Evolutionary conservation across 345 rosid species (phyloP), one percentile per base, ranked within the genome.

Genomic region (Salix dunnii): DNA sequence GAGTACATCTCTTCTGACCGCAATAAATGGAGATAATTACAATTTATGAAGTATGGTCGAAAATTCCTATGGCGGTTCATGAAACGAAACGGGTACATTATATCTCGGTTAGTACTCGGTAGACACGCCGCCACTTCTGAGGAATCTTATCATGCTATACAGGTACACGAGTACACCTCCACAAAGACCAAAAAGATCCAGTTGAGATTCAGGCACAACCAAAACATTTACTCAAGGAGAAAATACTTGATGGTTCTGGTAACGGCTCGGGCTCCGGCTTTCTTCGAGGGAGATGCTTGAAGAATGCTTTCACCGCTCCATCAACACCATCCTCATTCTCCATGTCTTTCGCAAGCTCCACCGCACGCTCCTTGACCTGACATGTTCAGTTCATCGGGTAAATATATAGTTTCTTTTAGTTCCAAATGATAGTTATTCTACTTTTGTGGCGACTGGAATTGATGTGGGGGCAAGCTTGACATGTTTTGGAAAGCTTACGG

Each of bases 291-390:
- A 89, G 91, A 82, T 96, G 98, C 90, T 91, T 94, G 30, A 96
- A 85, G 83, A 96, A 96, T 23, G 99, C 97, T 73, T 85, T 91
- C 61, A 96, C 98, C 14, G 98, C 99, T 83, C 97, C 98, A n/a
- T 87, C 76, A 67, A 92, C 97, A 71, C 99, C 98, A 71, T 96
- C 99, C 83, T 96, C 99, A 35, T 89, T 85, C 87, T 91, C 88
- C 97, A 94, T 94, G 33, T 93, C 93, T 74, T 91, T 85, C n/a
- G 98, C 97, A 65, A 94, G 92, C 70, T 92, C 92, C 74, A 90
- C 88, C 7, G 97, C 97, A 6, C 77, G 84, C 72, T 88, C 86
- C 80, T 94, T 96, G 81, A 96, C 99, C 99, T 96, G 87, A 1
- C 58, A 78, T 65, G n/a, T 33, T 27, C 21, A 0, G 42, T 7